These are phyloP conservation scores for Juglanconis oblonga DNA, from an alignment of 2,329 filamentous ascomycete species.

Conservation along the genomic window DNA sequence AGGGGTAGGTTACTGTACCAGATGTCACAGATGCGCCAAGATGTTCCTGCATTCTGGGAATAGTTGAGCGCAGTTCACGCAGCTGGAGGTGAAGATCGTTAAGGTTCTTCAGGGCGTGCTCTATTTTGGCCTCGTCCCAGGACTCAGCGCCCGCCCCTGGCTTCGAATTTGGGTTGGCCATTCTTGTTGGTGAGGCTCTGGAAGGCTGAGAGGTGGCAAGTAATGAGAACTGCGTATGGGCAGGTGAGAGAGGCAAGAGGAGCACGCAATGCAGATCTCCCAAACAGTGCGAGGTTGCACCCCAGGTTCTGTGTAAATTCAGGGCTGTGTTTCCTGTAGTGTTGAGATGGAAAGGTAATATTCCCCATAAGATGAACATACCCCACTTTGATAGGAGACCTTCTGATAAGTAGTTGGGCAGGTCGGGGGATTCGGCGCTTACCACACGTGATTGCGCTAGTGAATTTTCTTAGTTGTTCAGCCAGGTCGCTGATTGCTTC, in stretches of 20 bases:
- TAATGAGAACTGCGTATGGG: no score
- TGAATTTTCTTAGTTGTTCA: background rate
- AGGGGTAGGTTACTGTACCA: constrained; percentile 39
- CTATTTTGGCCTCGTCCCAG: constrained; percentile 48
- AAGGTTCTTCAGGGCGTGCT: constrained; percentile 47
- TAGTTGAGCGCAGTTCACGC: constrained; percentile 44
- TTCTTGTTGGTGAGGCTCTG: background rate
- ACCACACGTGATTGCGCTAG: background rate
- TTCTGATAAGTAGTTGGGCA: background rate
- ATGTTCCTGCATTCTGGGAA: constrained; percentile 50
- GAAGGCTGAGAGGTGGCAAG: no score
- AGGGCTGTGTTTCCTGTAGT: no score
- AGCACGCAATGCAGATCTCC: no score
- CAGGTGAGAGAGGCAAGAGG: no score
- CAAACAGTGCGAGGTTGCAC: no score
- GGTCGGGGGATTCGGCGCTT: background rate
- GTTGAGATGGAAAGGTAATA: background rate
- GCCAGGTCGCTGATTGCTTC: background rate
- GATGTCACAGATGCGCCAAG: constrained; percentile 47
- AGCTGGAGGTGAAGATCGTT: constrained; percentile 53
- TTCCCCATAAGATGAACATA: background rate
- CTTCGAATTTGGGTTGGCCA: constrained; percentile 8
- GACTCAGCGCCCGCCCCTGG: constrained; percentile 26
- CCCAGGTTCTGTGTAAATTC: no score
- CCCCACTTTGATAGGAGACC: background rate